Conservation (phyloP, 179 eudicot genomes). For the Patellifolia procumbens region DNA sequence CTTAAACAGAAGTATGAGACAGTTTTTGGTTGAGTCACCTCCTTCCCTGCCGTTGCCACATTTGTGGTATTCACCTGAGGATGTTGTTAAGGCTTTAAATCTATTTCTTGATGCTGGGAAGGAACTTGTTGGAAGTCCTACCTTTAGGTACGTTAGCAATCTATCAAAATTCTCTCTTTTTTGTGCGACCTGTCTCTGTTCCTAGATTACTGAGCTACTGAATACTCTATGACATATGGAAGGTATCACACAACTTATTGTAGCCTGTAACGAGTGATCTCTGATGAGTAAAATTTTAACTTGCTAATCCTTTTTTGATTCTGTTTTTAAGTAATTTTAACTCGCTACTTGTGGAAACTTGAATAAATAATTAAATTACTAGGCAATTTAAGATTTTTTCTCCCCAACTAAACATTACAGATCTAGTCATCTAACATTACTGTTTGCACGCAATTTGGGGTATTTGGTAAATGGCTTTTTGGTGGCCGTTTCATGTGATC, state of each 20-base stretch:
- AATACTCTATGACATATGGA: neutral
- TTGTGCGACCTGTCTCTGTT: neutral
- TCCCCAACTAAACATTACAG: neutral
- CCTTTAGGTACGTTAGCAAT: conserved; percentile 63
- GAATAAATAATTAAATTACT: neutral
- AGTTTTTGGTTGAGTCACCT: conserved; percentile 47
- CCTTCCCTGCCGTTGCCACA: conserved; percentile 69
- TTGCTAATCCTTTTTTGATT: no score
- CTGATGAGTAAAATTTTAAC: no score
- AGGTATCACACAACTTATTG: neutral
- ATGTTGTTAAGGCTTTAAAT: conserved; percentile 63
- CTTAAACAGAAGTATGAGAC: conserved; percentile 41
- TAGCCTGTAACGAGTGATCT: neutral
- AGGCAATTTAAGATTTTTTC: no score
- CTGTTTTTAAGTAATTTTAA: neutral
- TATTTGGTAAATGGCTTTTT: no score
- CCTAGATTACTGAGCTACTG: neutral
- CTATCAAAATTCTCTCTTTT: neutral
- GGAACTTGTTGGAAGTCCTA: conserved; percentile 63
- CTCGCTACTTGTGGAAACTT: no score
- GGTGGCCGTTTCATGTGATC: no score
- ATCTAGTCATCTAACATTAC: neutral
- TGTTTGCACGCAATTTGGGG: no score
- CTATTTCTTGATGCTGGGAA: conserved; percentile 78
- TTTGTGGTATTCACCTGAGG: conserved; percentile 79